Evolutionary conservation across 2,329 filamentous ascomycete species (phyloP), one percentile per base, ranked within the genome.

Genomic region (Fusarium sp.): DNA sequence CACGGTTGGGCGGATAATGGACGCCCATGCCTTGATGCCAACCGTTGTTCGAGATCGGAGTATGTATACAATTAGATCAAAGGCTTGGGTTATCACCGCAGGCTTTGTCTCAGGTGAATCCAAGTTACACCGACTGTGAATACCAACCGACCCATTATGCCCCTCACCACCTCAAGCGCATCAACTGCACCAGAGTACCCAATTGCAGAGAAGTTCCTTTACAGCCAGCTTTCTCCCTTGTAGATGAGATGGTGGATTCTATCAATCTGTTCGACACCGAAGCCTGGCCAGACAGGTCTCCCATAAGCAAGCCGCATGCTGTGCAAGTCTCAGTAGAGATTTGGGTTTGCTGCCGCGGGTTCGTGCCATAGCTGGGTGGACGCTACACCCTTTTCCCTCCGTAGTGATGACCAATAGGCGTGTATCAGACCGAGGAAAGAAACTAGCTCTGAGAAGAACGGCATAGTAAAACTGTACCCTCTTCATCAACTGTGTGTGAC

Each of bases 71-170:
- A 45, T 48, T 62, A 54, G n/a, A 24, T 62, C 51, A 47, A 36
- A 38, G 56, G 38, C 40, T 56, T 54, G 44, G 2, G 9, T n/a
- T 24, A 66, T 34, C 19, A 56, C 59, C 30, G 71, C 65, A 46
- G 52, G 56, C 9, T 68, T 63, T 42, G 65, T 72, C 12, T 73
- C 77, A 52, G 74, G 74, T 49, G 73, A 73, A 77, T 11, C 69
- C 69, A 10, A 74, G 78, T 65, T 73, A 74, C 53, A 75, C 75
- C 42, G 77, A 77, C 74, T 51, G 62, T 70, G 51, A 69, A 76
- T 38, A 38, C 26, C 26, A 10, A 26, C 67, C 19, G 9, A 26
- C 67, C 19, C 68, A 75, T 36, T 78, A 82, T 65, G 67, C 69
- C 28, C 15, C 34, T 32, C 32, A 24, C 15, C 38, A 46, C 15